Evolutionary conservation across 768 basidiomycete species (phyloP), one percentile per base, ranked within the genome.

Genomic region (Coprinopsis marcescibilis): DNA sequence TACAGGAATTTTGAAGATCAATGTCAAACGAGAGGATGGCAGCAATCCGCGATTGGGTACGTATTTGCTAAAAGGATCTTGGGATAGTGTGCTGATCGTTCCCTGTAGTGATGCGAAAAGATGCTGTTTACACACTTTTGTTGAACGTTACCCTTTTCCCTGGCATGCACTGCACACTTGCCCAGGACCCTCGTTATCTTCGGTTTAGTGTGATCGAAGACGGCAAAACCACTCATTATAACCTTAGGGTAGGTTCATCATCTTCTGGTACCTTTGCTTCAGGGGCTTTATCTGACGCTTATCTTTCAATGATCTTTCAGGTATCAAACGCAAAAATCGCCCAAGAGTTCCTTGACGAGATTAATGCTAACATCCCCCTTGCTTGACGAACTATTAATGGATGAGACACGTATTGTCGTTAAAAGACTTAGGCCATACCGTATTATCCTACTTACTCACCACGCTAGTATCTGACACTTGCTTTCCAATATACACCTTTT

Each of bases 141-240:
- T 69, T 90, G 35, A 90, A 90, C 55, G 77, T 82, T 40, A 78
- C 82, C 38, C 67, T 90, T 43, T 90, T 89, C 71, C 68, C 70
- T 55, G 88, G 88, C 25, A 90, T 90, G 86, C 73, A 72, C 46
- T 85, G 81, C 61, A 69, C 67, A 49, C 56, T 84, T 46, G 83
- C 84, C 14, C 84, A 85, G 59, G 87, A 90, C 57, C 84, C 85
- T 14, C 77, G 87, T 55, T 90, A 89, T 64, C 58, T 90, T 56
- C 72, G 85, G 45, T 82, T 90, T 62, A 84, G 84, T 56, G 78
- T 76, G 30, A 79, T 89, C 42, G 83, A 86, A 56, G 65, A 69
- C 36, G 77, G 78, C 34, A 60, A 56, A 23, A 74, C 80, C 3
- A 73, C 73, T 11, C 85, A 88, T 58, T 89, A 87, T 61, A 89